Evolutionary conservation across 352 stramenopile species (phyloP).

Genomic region (Globisporangium takayamanum): DNA sequence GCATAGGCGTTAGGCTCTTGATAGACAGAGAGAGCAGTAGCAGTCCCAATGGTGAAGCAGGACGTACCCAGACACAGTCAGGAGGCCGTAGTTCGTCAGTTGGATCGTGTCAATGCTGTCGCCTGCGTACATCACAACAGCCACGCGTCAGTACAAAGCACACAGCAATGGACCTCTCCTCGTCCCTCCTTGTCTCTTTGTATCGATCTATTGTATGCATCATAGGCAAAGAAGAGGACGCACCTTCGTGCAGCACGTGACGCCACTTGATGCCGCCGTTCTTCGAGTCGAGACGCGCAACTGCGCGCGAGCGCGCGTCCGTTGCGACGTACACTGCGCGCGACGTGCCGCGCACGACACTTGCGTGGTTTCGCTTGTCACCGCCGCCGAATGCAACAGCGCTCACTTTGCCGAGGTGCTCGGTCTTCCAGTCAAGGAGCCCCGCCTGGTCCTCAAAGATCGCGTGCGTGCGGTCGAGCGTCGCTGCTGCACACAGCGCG

Average conservation of each 20-base stretch:
- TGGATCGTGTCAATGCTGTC: slow-evolving; percentile 66
- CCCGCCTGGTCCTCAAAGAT: slow-evolving; percentile 76
- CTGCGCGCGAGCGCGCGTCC: slow-evolving; percentile 45
- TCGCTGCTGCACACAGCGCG: slow-evolving; percentile 17
- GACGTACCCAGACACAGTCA: slow-evolving; percentile 58
- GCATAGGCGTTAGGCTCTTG: neutral
- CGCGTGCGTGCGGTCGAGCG: slow-evolving; percentile 16
- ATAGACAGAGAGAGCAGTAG: neutral
- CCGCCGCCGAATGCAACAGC: slow-evolving; percentile 40
- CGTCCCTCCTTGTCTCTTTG: neutral
- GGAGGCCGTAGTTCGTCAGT: slow-evolving; percentile 55
- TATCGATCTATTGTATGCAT: neutral
- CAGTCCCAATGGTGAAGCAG: neutral
- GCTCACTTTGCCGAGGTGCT: slow-evolving; percentile 53
- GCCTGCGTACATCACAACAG: slow-evolving; percentile 18
- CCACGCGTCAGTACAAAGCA: neutral
- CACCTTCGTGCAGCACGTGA: slow-evolving; percentile 34
- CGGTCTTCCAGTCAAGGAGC: slow-evolving; percentile 69
- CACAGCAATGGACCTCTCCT: no score
- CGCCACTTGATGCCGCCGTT: slow-evolving; percentile 74
- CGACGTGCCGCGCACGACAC: slow-evolving; percentile 31
- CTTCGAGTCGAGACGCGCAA: slow-evolving; percentile 64
- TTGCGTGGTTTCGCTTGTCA: slow-evolving; percentile 33
- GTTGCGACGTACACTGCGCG: slow-evolving; percentile 67
- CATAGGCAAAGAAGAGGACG: neutral